Base-by-base conservation (phyloP, 2,329 filamentous ascomycete species). In the Alternaria tenuissima region DNA sequence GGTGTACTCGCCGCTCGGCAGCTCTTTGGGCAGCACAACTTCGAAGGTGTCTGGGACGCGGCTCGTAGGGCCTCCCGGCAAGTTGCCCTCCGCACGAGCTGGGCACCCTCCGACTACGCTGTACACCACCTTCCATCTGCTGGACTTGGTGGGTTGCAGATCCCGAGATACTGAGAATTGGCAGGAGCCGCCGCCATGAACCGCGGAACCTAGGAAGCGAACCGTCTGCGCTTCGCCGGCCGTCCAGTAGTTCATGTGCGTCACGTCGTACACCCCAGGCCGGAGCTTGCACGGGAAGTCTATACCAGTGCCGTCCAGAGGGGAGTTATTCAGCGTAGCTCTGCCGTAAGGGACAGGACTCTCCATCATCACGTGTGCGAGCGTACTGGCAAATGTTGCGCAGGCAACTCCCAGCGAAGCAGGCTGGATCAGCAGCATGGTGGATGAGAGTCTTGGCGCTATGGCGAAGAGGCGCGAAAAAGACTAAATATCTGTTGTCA, bases 71-170 rank as follows among this genome's bases (percentile, higher is more conserved):
- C 30, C 30, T 32, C 30, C 30, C 30, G 11, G 11, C n/a, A 71
- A 80, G 20, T 78, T 74, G 12, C 87, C 91, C 0, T 66, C 64
- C 0, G 81, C 77, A 20, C 84, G 84, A 0, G 89, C 85, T 0
- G 93, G 93, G 77, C 95, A 98, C 14, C 94, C 93, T 38, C 94
- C 94, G 62, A 93, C 86, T 34, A 94, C 91, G 0, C 91, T 94
- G 74, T 96, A 89, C 78, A 99, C 94, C 63, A 97, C 94, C 78
- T 94, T 93, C 89, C 91, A 99, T 24, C 86, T 84, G 0, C 87
- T 90, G 5, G 79, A 58, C 51, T 78, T 76, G 14, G 74, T 78
- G 26, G 86, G 89, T 1, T 93, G 89, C 14, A 84, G 82, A 68
- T 97, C 94, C 20, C 91, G 93, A 0, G 94, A 95, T 70, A 99